Evolutionary conservation across 129 eudicot genomes (phyloP), one percentile per base, ranked within the genome.

Genomic region (Flaveria brownii): DNA sequence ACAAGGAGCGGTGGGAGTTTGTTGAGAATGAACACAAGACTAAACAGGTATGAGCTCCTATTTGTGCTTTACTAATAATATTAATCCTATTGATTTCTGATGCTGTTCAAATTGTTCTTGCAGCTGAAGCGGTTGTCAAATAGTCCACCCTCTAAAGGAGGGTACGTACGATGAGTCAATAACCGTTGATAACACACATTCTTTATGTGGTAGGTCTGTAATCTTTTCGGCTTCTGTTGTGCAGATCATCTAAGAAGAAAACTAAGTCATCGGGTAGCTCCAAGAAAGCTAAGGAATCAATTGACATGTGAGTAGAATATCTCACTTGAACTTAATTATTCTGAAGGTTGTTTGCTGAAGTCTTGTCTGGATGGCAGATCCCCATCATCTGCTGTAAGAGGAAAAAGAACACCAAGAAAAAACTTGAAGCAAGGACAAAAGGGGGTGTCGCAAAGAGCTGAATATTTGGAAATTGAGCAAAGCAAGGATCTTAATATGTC

Each of bases 1-100:
- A 83, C 57, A 94, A 82, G 80, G 98, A 94, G 75, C 84, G 91
- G 18, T 94, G 98, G 98, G 93, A 91, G 80, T 80, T 84, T 43
- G 66, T 89, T 80, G 87, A 82, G 59, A 83, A 47, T 6, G 85
- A 75, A 13, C 71, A 66, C 71, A 88, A 84, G 75, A 79, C 85
- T 28, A 61, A 55, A 67, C 84, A 87, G 90, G 97, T 91, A 23
- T 65, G 70, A 63, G n/a, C 45, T 60, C 56, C 61, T 33, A 10
- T 56, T 60, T 64, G 10, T 18, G 42, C 45, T 60, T 60, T 61
- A 26, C 72, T 20, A 65, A 55, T 67, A 17, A 56, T 41, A 16
- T 33, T 64, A 69, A 39, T 16, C 42, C 51, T 42, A 74, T 43
- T 67, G 59, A 68, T 54, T 26, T 75, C 87, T 86, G 39, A 86